These are phyloP conservation scores for Tephrocybe rancida DNA, from an alignment of 768 basidiomycete species.

Conservation along the genomic window DNA sequence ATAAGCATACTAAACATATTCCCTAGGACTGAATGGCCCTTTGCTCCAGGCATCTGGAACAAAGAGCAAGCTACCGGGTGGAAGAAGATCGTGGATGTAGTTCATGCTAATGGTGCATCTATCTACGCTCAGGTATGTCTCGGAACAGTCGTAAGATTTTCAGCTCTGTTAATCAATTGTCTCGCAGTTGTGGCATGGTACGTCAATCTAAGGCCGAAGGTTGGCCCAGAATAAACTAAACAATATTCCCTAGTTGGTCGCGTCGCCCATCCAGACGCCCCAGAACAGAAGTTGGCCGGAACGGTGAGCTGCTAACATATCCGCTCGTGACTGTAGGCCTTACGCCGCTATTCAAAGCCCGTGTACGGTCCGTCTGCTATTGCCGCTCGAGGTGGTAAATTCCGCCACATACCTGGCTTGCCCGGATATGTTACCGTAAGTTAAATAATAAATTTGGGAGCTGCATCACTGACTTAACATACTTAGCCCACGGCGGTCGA, in stretches of 20 bases:
- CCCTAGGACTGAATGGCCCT: slow-evolving; percentile 42
- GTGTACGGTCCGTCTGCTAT: slow-evolving; percentile 49
- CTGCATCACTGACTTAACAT: background rate
- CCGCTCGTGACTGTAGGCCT: too few relatives aligned
- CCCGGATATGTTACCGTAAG: slow-evolving; percentile 44
- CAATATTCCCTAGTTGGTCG: slow-evolving; percentile 30
- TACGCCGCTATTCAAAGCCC: slow-evolving; percentile 26
- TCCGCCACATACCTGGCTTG: slow-evolving; percentile 36
- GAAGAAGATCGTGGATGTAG: slow-evolving; percentile 47
- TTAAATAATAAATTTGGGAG: background rate
- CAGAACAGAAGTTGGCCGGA: slow-evolving; percentile 39
- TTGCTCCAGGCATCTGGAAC: slow-evolving; percentile 50
- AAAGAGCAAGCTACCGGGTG: slow-evolving; percentile 44
- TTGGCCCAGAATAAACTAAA: slow-evolving; percentile 16
- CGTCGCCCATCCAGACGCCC: slow-evolving; percentile 36
- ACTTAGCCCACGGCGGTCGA: slow-evolving; percentile 39
- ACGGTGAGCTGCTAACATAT: slow-evolving; percentile 20
- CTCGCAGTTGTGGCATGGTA: slow-evolving; percentile 40
- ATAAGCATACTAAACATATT: background rate
- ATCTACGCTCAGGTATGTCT: slow-evolving; percentile 45
- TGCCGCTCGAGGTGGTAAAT: slow-evolving; percentile 41
- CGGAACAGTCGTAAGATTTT: background rate
- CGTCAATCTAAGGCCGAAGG: background rate
- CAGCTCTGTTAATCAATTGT: background rate
- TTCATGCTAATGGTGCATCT: slow-evolving; percentile 44